phyloP scores from a whole-genome alignment of 2,329 filamentous ascomycete genomes.

The Thelonectria blattea region DNA sequence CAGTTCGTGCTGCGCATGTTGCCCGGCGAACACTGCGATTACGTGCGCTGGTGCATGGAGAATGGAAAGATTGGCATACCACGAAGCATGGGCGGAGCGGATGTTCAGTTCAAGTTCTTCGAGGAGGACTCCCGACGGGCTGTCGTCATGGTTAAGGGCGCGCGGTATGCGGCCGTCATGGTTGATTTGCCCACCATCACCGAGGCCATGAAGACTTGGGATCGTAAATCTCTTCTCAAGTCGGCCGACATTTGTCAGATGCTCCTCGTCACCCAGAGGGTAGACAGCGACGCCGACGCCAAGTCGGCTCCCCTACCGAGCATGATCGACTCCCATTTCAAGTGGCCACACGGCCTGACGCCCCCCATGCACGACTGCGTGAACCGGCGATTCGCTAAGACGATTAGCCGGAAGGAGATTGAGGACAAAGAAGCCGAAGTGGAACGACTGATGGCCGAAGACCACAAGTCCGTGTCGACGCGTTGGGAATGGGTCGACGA shows the following conservation, averaged over 20 bases:
- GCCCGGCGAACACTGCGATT: conserved; percentile 85
- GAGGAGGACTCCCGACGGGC: conserved; percentile 76
- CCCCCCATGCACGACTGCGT: conserved; percentile 87
- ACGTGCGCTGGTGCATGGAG: conserved; percentile 75
- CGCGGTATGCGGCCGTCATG: conserved; percentile 76
- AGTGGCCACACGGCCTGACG: conserved; percentile 85
- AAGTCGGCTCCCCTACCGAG: conserved; percentile 70
- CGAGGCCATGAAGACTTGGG: conserved; percentile 93
- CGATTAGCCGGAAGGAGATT: conserved; percentile 81
- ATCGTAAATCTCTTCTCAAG: conserved; percentile 86
- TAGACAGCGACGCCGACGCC: conserved; percentile 71
- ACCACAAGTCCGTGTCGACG: conserved; percentile 65
- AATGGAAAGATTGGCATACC: conserved; percentile 77
- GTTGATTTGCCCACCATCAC: conserved; percentile 87
- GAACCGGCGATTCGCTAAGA: conserved; percentile 82
- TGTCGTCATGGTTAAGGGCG: conserved; percentile 71
- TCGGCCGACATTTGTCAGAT: conserved; percentile 89
- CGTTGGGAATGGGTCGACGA: conserved; percentile 71
- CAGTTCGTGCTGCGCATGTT: conserved; percentile 89
- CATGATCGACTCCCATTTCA: conserved; percentile 72
- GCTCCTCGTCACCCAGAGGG: conserved; percentile 76
- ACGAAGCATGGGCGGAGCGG: conserved; percentile 69
- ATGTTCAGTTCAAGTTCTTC: conserved; percentile 82
- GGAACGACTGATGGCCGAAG: conserved; percentile 73
- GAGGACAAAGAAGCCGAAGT: conserved; percentile 84